Conservation (phyloP, 148 eudicot genomes). For the Chenopodium suecicum region DNA sequence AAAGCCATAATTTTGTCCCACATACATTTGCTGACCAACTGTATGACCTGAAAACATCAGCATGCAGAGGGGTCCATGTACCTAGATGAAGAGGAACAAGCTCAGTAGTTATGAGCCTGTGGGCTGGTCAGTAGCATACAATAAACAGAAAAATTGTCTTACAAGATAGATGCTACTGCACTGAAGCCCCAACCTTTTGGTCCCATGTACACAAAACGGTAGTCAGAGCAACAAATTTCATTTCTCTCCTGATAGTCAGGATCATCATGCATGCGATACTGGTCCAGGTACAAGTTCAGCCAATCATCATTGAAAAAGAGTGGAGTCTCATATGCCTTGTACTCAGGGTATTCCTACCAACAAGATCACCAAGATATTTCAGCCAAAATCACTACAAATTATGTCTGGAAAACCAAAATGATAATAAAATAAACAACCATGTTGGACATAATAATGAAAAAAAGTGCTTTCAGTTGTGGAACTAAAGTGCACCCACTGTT, state of each 20-base stretch:
- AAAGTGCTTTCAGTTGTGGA: not conserved
- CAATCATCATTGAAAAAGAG: slow-evolving; percentile 80
- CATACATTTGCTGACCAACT: slow-evolving; percentile 99
- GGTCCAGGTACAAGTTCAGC: slow-evolving; percentile 89
- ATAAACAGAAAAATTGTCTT: slow-evolving; percentile 16
- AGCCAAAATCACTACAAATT: not conserved
- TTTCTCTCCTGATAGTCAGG: slow-evolving; percentile 49
- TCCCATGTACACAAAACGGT: slow-evolving; percentile 99
- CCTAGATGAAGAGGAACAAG: slow-evolving; percentile 46
- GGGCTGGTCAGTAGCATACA: slow-evolving; percentile 2
- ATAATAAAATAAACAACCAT: not conserved
- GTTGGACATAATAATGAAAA: not conserved
- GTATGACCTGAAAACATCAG: slow-evolving; percentile 96
- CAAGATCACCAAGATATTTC: slow-evolving; percentile 11
- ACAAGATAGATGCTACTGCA: slow-evolving; percentile 29
- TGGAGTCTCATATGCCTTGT: slow-evolving; percentile 73
- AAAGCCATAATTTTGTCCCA: slow-evolving; percentile 89
- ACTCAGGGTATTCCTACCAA: slow-evolving; percentile 92
- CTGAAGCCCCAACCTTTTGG: slow-evolving; percentile 76
- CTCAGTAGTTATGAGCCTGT: slow-evolving; percentile 12
- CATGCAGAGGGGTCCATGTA: slow-evolving; percentile 99
- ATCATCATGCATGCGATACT: slow-evolving; percentile 62
- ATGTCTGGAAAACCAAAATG: not conserved
- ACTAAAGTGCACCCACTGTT: not conserved
- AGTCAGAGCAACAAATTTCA: slow-evolving; percentile 86